Percentiles rank a stretch among this genome's conserved stretches.
Conservation (phyloP, 2,329 filamentous ascomycete genomes). For the Rhinocladiella mackenziei region DNA sequence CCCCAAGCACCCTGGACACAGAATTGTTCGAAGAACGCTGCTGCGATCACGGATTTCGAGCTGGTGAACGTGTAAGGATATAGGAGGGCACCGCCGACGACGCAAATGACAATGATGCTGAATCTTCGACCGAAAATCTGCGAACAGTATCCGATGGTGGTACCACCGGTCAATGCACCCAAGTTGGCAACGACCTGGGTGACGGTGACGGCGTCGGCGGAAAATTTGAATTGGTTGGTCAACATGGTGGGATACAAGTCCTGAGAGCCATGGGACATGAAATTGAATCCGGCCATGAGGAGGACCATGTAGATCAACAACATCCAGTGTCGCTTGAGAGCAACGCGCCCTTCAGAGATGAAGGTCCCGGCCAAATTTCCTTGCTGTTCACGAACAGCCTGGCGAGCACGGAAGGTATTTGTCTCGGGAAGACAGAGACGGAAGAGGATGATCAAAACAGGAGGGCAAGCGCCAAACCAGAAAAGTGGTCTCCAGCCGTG, state of each 20-base stretch:
- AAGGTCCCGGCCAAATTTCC: constrained; percentile 65
- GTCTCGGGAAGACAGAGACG: constrained; percentile 77
- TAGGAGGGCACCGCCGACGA: constrained; percentile 69
- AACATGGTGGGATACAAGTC: constrained; percentile 61
- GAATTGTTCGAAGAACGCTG: constrained; percentile 80
- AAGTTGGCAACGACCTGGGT: constrained; percentile 70
- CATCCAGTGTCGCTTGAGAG: constrained; percentile 74
- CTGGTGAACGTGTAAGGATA: constrained; percentile 76
- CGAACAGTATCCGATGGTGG: constrained; percentile 61
- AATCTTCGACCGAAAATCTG: constrained; percentile 67
- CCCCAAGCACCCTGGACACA: constrained; percentile 74
- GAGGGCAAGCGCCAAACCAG: constrained; percentile 83
- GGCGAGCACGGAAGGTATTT: constrained; percentile 61
- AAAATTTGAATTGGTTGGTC: constrained; percentile 55
- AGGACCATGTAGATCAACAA: constrained; percentile 76
- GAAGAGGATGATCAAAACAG: constrained; percentile 74
- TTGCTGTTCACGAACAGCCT: constrained; percentile 57
- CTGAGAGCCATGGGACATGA: constrained; percentile 61
- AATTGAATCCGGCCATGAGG: constrained; percentile 88
- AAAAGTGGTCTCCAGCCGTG: constrained; percentile 81
- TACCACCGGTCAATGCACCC: constrained; percentile 66
- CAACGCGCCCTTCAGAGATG: constrained; percentile 70
- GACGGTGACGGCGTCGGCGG: constrained; percentile 58
- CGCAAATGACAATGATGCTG: constrained; percentile 61
- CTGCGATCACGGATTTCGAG: constrained; percentile 63